A percentile compares a stretch with the other conserved stretches of the same genome.
Conservation (phyloP, 768 basidiomycete genomes). For the Phaffia australis region DNA sequence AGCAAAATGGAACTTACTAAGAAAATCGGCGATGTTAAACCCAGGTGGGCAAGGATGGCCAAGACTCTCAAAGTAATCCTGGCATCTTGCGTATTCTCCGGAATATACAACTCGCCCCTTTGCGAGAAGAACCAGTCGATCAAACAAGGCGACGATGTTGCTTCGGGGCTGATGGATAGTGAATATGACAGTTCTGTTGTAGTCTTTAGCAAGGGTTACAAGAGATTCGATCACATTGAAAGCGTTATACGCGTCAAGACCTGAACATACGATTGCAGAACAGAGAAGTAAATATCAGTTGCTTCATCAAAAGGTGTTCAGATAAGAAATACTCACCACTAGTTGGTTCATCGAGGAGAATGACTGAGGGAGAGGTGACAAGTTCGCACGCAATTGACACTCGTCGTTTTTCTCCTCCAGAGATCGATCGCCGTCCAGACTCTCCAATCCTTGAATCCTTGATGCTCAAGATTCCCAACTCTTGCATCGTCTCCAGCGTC, state of each 20-base stretch:
- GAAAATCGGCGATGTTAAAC: conserved; percentile 92
- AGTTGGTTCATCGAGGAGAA: conserved; percentile 95
- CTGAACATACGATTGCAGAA: conserved; percentile 38
- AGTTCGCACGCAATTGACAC: conserved; percentile 97
- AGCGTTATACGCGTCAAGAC: conserved; percentile 90
- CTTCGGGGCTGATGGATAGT: conserved; percentile 97
- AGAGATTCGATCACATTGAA: conserved; percentile 86
- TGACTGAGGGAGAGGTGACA: conserved; percentile 88
- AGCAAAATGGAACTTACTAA: conserved; percentile 53
- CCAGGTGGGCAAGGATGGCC: conserved; percentile 80
- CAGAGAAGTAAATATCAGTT: conserved; percentile 14
- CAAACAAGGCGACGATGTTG: conserved; percentile 92
- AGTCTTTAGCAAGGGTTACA: conserved; percentile 69
- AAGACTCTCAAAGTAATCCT: conserved; percentile 66
- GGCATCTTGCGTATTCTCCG: conserved; percentile 62
- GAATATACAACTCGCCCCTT: conserved; percentile 76
- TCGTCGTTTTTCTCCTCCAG: conserved; percentile 92
- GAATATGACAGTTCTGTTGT: conserved; percentile 90
- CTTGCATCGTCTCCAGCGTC: conserved; percentile 90
- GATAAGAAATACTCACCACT: conserved; percentile 51
- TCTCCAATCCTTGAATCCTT: conserved; percentile 83
- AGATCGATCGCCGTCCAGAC: conserved; percentile 75
- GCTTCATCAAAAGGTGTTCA: neutral
- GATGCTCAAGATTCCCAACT: conserved; percentile 83
- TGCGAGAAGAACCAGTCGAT: conserved; percentile 76